Base-by-base conservation (phyloP, 345 rosid species). In the Hypericum perforatum region DNA sequence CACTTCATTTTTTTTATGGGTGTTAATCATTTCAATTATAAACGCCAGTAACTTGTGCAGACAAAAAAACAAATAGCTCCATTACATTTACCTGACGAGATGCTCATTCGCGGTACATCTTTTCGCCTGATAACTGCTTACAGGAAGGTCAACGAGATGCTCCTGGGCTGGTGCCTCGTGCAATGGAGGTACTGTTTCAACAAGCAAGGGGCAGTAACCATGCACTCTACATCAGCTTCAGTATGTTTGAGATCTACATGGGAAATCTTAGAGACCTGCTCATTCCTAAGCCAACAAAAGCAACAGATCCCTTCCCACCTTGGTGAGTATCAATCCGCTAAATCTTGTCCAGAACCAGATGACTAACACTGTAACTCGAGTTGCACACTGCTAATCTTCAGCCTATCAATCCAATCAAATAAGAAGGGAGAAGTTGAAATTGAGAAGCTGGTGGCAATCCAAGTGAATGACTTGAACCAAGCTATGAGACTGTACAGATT, bases 241-340 rank as follows among this genome's bases (percentile, higher is more conserved):
- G 96, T 51, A 87, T 87, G 96, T 80, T 87, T 54, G 94, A 87
- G 78, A 78, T 87, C 51, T 87, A 87, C 71, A 50, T 80, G 81
- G 94, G 96, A 56, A 78, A 76, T 70, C 83, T 87, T 58, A 82
- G 64, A 63, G 96, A 87, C 65, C 63, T 87, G 68, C 82, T 87
- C 41, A 59, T 72, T 40, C 60, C 86, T 61, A 84, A 79, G 66
- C 77, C 68, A 52, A 70, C 59, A 52, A 78, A 68, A 71, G 60
- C 78, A 2, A 72, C 69, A 22, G 66, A 63, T 72, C 78, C 74
- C 15, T 61, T 75, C 49, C 78, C 87, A 63, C 87, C 82, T 7
- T 63, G 89, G 96, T 82, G 60, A 77, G 74, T 62, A 37, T 32
- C 6, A 41, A 7, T 11, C 22, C 16, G 8, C 9, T n/a, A 22